These are phyloP conservation scores for Cicer chorassanicum DNA, from an alignment of 306 rosid genomes.

Conservation along the genomic window DNA sequence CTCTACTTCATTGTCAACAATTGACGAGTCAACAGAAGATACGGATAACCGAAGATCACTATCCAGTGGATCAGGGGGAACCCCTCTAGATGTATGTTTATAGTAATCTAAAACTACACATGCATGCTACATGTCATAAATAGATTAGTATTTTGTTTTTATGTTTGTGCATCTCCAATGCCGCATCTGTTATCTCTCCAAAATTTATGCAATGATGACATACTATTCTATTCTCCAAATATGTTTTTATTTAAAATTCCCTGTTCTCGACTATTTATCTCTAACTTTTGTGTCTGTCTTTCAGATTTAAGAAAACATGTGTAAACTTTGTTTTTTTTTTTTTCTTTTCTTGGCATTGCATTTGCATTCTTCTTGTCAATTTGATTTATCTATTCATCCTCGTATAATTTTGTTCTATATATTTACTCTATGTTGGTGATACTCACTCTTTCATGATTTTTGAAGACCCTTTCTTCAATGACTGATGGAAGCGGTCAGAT, in stretches of 20 bases:
- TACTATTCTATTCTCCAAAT: slow-evolving; percentile 24
- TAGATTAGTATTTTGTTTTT: slow-evolving; percentile 38
- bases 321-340: neutral
- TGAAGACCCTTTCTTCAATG: slow-evolving; percentile 85
- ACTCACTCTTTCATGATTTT: slow-evolving; percentile 44
- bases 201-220: slow-evolving; percentile 26
- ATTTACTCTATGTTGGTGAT: slow-evolving; percentile 41
- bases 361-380: slow-evolving; percentile 43
- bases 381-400: slow-evolving; percentile 13
- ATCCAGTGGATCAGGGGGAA: slow-evolving; percentile 65
- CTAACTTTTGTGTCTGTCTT: slow-evolving; percentile 19
- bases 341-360: slow-evolving; percentile 33
- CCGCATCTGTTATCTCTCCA: slow-evolving; percentile 27
- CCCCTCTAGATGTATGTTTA: slow-evolving; percentile 76
- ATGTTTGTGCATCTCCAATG: slow-evolving; percentile 23
- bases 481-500: slow-evolving; percentile 83
- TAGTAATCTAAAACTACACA: slow-evolving; percentile 31
- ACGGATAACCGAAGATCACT: slow-evolving; percentile 49
- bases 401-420: slow-evolving; percentile 37
- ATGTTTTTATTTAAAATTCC: neutral
- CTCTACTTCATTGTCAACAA: slow-evolving; percentile 49
- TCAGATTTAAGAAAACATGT: slow-evolving; percentile 35
- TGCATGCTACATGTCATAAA: slow-evolving; percentile 32
- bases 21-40: slow-evolving; percentile 59
- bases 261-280: neutral